Evolutionary conservation across 1,139 yeast species (phyloP), one percentile per base, ranked within the genome.

Genomic region (Pichia cactophila): DNA sequence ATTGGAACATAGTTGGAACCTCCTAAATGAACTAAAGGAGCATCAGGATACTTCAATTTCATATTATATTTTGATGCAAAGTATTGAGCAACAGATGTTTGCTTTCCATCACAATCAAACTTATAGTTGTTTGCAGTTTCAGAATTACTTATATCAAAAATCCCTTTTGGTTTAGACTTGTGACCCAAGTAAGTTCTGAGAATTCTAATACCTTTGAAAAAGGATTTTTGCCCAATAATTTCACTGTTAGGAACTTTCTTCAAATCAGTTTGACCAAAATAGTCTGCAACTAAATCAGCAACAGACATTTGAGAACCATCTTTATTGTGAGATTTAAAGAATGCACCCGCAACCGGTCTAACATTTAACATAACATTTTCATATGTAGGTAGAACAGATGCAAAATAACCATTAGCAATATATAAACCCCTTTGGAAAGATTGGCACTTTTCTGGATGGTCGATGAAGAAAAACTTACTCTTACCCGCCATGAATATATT

Each of bases 401-500:
- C 57, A 50, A 39, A 55, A 38, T 56, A 57, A 45, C 60, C 60
- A 33, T 49, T 55, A 4, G 58, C 57, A 46, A 58, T 51, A 20
- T 40, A 56, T 23, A 57, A 43, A 33, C 60, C 61, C 38, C 42
- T 56, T 50, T 56, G 60, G 44, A 57, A 56, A 9, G 59, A 45
- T 39, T 57, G 58, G 31, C 59, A 57, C 31, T 52, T 51, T 23
- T 54, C 56, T 3, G 61, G 60, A 12, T 53, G 48, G 33, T 57
- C 59, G 39, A 63, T 63, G 45, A 67, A 65, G 47, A 64, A 63
- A 35, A 58, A 55, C 28, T 57, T 60, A 45, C 59, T 63, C 36
- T 63, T 65, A 31, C 59, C 62, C 10, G 66, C 60, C 42, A 60
- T 46, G 26, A 60, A 59, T 33, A 57, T 52, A 49, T 61, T 57